Base-by-base conservation (phyloP, 768 basidiomycete genomes). In the Trametes gibbosa region DNA sequence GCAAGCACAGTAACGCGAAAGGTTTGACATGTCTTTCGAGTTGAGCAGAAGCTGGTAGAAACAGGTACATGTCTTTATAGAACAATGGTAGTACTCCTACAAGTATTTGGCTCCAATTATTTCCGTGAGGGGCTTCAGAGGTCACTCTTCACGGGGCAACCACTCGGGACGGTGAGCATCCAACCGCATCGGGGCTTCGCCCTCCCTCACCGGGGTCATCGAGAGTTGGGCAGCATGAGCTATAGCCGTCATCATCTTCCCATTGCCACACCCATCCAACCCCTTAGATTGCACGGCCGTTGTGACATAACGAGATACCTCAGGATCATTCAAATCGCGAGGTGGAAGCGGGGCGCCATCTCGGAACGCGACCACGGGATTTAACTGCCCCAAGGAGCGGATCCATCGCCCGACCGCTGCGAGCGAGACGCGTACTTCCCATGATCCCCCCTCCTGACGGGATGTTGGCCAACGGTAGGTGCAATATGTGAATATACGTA, bases 341-440 rank as follows among this genome's bases (percentile, higher is more conserved):
- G 70, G 65, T 1, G 82, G 81, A 4, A 84, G 69, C 2, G 77
- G 72, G 13, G 32, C 61, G 2, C 77, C 76, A 45, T 65, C 46
- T 12, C 77, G 74, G 56, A 83, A 83, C 0, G 75, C 81, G 0
- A 67, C 64, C 24, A 67, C 46, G n/a, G 79, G 75, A 8, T 70
- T 53, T 13, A 82, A 53, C 17, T 73, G 76, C 0, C 84, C 84
- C 0, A 87, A 65, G 14, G 81, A 80, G 25, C 82, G 79, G 13
- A 86, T 72, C 81, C 83, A 85, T 49, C 78, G 76, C 1, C 78
- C 82, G 1, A 84, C 81, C 0, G 75, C 79, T 32, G 81, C 81
- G 1, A 87, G 76, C 5, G 84, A 85, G 13, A 84, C 83, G 6
- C 77, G 79, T 0, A 86, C 81, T 65, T 82, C 81, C 77, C 79